Conservation (phyloP, 345 rosid genomes). For the Euphorbia tirucalli region DNA sequence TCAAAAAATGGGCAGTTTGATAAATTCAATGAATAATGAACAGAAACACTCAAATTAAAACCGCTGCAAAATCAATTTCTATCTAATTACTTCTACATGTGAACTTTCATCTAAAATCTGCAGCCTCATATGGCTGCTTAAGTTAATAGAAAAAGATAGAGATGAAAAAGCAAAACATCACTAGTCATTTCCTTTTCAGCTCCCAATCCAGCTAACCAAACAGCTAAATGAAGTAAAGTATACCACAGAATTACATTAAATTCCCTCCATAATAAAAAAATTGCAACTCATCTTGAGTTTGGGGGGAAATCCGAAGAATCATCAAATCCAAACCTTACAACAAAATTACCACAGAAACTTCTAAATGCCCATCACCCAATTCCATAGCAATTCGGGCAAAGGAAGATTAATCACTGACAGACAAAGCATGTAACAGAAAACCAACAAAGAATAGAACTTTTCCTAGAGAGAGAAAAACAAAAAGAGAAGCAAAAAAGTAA, state of each 20-base stretch:
- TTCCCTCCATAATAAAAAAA: neutral
- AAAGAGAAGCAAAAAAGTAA: conserved; percentile 4
- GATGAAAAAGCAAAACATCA: neutral
- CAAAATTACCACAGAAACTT: neutral
- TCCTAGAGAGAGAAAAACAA: neutral
- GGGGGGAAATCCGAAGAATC: neutral
- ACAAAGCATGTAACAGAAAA: no score
- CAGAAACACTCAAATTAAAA: neutral
- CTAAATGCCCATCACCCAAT: neutral
- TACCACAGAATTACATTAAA: neutral
- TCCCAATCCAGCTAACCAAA: neutral
- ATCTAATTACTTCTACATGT: neutral
- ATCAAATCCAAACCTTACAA: neutral
- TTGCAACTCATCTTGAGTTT: conserved; percentile 3
- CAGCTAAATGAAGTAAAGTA: neutral
- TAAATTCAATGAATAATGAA: neutral
- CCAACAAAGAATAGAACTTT: neutral
- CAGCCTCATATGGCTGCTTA: neutral
- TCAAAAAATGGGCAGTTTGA: neutral
- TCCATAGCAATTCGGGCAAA: neutral
- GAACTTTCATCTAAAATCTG: neutral
- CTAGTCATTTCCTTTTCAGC: neutral
- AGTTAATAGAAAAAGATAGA: neutral
- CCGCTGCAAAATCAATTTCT: neutral
- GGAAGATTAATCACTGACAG: neutral